A percentile compares a stretch with the other conserved stretches of the same genome.
Conservation (phyloP, 1,139 yeast species). For the Lodderomyces margitis region DNA sequence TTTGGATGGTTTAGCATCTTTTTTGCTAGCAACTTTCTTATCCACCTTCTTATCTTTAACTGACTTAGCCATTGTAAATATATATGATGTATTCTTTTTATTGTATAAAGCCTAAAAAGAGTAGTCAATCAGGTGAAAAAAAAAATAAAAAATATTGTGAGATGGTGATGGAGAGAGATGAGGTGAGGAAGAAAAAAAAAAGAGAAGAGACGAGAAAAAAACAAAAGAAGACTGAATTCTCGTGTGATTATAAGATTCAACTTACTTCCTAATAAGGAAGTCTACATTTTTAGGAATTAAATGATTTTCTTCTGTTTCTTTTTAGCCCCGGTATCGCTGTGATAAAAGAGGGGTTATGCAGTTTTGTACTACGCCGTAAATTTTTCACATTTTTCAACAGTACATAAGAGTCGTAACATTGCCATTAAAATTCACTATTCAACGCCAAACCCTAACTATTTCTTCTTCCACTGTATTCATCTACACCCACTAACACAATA, state of each 20-base stretch:
- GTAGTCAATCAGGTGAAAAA: background rate
- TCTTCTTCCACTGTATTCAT: background rate
- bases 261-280: constrained; percentile 7
- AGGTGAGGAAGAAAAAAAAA: constrained; percentile 10
- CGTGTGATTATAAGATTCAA: background rate
- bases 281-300: constrained; percentile 4
- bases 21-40: constrained; percentile 5
- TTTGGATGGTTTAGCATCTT: constrained; percentile 2
- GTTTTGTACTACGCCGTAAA: background rate
- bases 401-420: too few species aligned
- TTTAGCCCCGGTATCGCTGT: background rate
- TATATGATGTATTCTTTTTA: too few species aligned
- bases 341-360: background rate
- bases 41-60: constrained; percentile 2
- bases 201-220: constrained; percentile 4
- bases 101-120: too few species aligned
- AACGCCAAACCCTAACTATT: too few species aligned
- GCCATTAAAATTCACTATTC: background rate
- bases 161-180: constrained; percentile 9
- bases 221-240: background rate
- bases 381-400: constrained; percentile 6
- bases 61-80: constrained; percentile 1
- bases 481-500: constrained; percentile 1
- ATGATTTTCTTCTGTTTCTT: background rate
- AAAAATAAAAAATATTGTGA: background rate